These are phyloP conservation scores for Epichloe baconii DNA, from an alignment of 2,329 filamentous ascomycete species.

Conservation along the genomic window DNA sequence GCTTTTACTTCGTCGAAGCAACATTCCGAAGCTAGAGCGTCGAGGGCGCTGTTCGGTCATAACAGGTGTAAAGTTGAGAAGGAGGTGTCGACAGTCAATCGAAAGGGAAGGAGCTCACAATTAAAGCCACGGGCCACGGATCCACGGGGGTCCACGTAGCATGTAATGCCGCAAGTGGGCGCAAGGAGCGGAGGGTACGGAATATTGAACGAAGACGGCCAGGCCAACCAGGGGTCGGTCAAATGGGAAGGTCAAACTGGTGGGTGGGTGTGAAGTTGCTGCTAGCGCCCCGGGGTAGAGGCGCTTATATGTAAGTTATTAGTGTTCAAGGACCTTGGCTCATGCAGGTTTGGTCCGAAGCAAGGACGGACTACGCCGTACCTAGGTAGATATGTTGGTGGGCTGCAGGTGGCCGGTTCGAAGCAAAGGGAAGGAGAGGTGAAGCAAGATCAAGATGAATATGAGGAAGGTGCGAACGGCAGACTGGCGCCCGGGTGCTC, in stretches of 20 bases:
- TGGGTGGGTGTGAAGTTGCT: background rate
- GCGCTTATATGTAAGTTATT: too few species aligned
- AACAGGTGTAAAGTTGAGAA: constrained; percentile 9
- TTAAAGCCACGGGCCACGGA: background rate
- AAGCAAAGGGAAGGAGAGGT: background rate
- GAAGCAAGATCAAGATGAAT: background rate
- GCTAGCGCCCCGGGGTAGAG: background rate
- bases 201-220: background rate
- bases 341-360: too few species aligned
- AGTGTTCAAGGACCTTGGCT: too few species aligned
- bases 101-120: background rate
- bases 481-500: background rate
- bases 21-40: constrained; percentile 38
- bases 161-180: background rate
- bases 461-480: background rate
- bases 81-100: background rate
- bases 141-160: background rate
- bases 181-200: background rate
- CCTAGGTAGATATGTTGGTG: background rate
- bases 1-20: constrained; percentile 56
- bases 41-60: constrained; percentile 20
- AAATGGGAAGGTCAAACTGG: background rate
- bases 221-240: background rate
- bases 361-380: background rate
- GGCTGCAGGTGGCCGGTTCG: background rate